Evolutionary conservation across 768 basidiomycete species (phyloP).

Genomic region (Pleurotus ostreatus): DNA sequence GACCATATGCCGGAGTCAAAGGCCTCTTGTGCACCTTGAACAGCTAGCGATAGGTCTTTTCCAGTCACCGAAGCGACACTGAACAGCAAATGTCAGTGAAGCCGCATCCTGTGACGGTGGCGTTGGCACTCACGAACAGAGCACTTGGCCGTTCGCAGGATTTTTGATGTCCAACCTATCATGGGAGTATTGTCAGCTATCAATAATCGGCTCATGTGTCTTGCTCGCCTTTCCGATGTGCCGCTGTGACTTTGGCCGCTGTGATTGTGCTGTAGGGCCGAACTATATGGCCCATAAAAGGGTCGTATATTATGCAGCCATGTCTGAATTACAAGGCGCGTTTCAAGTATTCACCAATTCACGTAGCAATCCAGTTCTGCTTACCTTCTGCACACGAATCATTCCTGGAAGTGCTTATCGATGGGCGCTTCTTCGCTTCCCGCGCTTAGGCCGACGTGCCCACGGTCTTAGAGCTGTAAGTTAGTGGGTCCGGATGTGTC

Average conservation of each 20-base stretch:
- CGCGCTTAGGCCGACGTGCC: too few species aligned
- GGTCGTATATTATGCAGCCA: constrained; percentile 1
- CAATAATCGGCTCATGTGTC: too few species aligned
- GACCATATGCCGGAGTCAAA: constrained; percentile 77
- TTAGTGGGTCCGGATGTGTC: too few species aligned
- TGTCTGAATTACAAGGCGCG: not conserved
- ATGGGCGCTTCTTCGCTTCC: not conserved
- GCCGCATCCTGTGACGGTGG: not conserved
- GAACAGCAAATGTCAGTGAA: not conserved
- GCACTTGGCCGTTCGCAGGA: constrained; percentile 61
- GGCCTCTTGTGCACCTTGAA: constrained; percentile 49
- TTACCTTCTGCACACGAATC: not conserved
- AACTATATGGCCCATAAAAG: not conserved
- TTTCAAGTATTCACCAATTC: too few species aligned
- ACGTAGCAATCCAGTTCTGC: not conserved
- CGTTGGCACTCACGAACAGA: constrained; percentile 47
- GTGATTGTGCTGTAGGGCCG: too few species aligned
- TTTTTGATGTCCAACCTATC: constrained; percentile 53
- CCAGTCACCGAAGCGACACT: constrained; percentile 56
- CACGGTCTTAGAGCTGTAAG: too few species aligned
- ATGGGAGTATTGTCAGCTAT: not conserved
- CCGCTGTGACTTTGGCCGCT: too few species aligned
- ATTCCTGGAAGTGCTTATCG: not conserved
- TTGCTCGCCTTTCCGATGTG: too few species aligned
- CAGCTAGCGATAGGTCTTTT: constrained; percentile 46